Evolutionary conservation across 768 basidiomycete species (phyloP), one percentile per base, ranked within the genome.

Genomic region (Hemileccinum impolitum): DNA sequence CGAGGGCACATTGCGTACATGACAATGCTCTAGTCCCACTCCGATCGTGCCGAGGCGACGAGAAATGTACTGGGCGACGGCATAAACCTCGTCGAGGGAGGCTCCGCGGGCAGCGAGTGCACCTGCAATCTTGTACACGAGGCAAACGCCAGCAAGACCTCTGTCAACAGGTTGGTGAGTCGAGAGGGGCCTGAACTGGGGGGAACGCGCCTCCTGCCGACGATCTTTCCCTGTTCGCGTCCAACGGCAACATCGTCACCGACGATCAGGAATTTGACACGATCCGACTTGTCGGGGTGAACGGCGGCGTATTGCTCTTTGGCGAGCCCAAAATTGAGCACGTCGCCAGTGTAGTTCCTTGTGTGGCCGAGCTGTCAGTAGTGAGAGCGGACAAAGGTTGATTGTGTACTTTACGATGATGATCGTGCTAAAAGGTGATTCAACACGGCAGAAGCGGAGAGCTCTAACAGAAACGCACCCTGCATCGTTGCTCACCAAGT

Each of bases 191-290:
- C 13, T 3, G 35, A 26, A 6, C 39, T 11, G 53, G 81, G 25
- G 23, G 4, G 5, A 25, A 28, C 45, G 35, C 3, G 3, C 88
- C 90, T 76, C 65, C 92, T 75, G 18, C 93, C 93, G 25, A 95
- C 91, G 43, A 94, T 84, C 51, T 76, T 82, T 23, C 90, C 90
- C 56, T 93, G 87, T 1, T 80, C 80, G 53, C 73, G 79, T 12
- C 88, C 89, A 23, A 95, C 92, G 3, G 90, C 85, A 31, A 94
- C 91, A 61, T 95, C 93, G 63, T 95, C 93, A 6, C 85, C 91
- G 6, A 95, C 90, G 37, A 93, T 78, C 26, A 94, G 74, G 47
- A 94, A 87, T 58, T 78, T 82, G 62, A 90, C 78, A 23, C 71
- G 70, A 44, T 85, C 77, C 1, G 85, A 77, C 58, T 83, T 82